phyloP scores from a whole-genome alignment of 1,284 basidiomycete genomes.

The Xerocomus minutiporus region DNA sequence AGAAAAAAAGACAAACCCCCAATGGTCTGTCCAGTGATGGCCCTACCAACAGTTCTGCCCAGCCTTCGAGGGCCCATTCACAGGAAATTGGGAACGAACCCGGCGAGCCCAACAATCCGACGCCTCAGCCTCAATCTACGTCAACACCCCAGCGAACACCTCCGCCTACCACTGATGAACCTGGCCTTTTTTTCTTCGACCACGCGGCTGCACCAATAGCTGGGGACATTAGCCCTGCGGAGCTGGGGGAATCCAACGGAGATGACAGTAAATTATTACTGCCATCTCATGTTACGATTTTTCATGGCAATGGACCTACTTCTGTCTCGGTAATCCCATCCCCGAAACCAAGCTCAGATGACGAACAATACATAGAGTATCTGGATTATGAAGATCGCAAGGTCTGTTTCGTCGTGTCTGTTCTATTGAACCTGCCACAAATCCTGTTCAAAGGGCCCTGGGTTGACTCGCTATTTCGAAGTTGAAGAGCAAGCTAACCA shows the following conservation, averaged over 20 bases:
- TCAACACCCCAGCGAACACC: neutral
- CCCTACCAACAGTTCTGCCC: conserved; percentile 8
- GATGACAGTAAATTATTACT: conserved; percentile 41
- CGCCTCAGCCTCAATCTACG: neutral
- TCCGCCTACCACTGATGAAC: conserved; percentile 15
- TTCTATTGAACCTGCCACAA: conserved; percentile 3
- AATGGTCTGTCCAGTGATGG: conserved; percentile 11
- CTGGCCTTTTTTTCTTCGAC: conserved; percentile 53
- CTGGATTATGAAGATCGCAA: conserved; percentile 64
- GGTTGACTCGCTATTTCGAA: conserved; percentile 61
- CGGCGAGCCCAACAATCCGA: neutral
- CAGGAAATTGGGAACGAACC: conserved; percentile 5
- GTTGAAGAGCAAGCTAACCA: conserved; percentile 37
- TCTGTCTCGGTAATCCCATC: conserved; percentile 45
- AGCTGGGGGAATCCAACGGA: conserved; percentile 10
- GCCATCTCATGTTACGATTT: conserved; percentile 61
- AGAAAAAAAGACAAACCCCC: conserved; percentile 15
- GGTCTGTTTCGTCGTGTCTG: conserved; percentile 35
- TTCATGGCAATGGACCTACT: conserved; percentile 33
- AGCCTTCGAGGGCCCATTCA: conserved; percentile 21
- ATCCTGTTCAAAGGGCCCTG: conserved; percentile 32
- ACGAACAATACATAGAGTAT: conserved; percentile 65
- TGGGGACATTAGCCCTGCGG: conserved; percentile 4
- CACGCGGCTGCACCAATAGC: conserved; percentile 35
- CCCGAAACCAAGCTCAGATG: conserved; percentile 40